Base-by-base conservation (phyloP, 768 basidiomycete species). In the Paxillus ammoniavirescens region DNA sequence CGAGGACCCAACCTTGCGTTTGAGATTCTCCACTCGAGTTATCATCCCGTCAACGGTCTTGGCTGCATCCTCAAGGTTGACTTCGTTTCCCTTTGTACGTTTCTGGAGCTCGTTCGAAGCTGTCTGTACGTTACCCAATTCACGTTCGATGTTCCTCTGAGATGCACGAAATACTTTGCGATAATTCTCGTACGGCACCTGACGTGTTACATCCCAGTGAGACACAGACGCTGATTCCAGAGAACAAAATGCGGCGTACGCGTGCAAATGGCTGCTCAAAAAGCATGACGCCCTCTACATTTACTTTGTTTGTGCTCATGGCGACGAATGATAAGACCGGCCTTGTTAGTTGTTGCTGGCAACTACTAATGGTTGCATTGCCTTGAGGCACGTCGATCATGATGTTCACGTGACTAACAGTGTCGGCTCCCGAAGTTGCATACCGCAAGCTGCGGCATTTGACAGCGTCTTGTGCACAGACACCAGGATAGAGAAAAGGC, bases 111-210 rank as follows among this genome's bases (percentile, higher is more conserved):
- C 90, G 40, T 71, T 77, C 5, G 84, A 72, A 18, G 77, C 60
- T 23, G 75, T 73, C 58, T 86, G 84, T 13, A 89, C 74, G 26
- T 79, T 74, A 14, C 77, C 79, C 40, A 90, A 69, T 62, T 94
- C 92, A 53, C 87, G 84, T 69, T 95, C 93, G 50, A 93, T 83
- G 56, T 84, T 79, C 72, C 84, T 84, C 67, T 93, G 91, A 0
- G 87, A 84, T 15, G 85, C 80, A 33, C 92, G 84, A 65, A 95
- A 94, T n/a, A 87, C 79, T 71, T 89, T 91, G 61, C 90, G 85
- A 64, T 92, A 90, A 61, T 89, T 89, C 74, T 95, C 93, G 70
- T 87, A 91, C 10, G 93, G 93, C 12, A 93, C 90, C 93, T 95
- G 59, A 37, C 30, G 44, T 40, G 44, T 15, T n/a, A 44, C 33